These are phyloP conservation scores for Pyrus bretschneideri DNA, from an alignment of 306 rosid species.

Conservation along the genomic window DNA sequence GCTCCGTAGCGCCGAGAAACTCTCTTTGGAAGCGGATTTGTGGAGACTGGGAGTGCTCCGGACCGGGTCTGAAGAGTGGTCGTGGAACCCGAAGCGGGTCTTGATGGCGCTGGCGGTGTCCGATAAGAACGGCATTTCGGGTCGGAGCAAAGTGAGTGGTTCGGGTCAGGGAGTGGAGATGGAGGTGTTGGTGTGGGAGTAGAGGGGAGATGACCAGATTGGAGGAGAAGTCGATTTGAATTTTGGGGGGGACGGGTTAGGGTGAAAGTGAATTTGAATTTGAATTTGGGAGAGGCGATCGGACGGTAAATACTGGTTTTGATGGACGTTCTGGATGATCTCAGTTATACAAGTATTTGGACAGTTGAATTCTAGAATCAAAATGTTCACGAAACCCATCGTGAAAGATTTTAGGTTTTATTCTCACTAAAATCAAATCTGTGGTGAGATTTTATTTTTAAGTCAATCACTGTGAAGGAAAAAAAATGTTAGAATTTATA, in stretches of 20 bases:
- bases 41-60: constrained; percentile 63
- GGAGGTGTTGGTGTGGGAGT: not conserved
- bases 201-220: not conserved
- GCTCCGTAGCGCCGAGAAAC: constrained; percentile 45
- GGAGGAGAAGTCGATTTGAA: not conserved
- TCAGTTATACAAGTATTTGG: constrained; percentile 18
- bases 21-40: constrained; percentile 51
- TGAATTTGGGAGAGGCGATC: constrained; percentile 6
- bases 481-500: too few species aligned
- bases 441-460: not conserved
- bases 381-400: constrained; percentile 5
- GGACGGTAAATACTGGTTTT: constrained; percentile 15
- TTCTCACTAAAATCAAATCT: too few species aligned
- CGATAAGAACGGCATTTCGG: constrained; percentile 64
- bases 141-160: not conserved
- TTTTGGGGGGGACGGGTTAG: not conserved
- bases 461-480: not conserved
- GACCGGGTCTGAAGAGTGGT: constrained; percentile 45
- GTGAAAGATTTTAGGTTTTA: fast-evolving
- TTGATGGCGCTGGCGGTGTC: constrained; percentile 83
- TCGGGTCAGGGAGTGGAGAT: not conserved
- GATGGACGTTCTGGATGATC: constrained; percentile 37
- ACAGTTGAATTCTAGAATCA: constrained; percentile 36
- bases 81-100: constrained; percentile 77
- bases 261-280: constrained; percentile 1